A percentile compares a stretch with the other conserved stretches of the same genome.
phyloP scores from a whole-genome alignment of 495 filamentous ascomycete genomes.

The Lasiosphaeria miniovina region DNA sequence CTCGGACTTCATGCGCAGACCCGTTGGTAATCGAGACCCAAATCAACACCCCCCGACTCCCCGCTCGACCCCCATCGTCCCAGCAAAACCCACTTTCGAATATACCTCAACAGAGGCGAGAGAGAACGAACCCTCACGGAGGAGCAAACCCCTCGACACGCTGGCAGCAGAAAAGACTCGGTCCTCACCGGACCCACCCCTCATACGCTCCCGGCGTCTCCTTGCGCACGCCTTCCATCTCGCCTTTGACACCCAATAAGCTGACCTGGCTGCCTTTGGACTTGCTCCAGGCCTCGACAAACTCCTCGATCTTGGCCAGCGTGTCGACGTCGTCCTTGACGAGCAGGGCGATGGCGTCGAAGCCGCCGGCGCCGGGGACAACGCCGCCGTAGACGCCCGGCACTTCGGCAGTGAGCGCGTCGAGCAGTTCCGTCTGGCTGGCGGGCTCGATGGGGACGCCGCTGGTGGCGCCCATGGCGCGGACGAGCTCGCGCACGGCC shows the following conservation, averaged over 20 bases:
- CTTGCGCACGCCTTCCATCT: constrained; percentile 75
- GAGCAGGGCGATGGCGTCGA: constrained; percentile 83
- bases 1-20: too few relatives aligned
- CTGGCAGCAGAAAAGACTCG: too few relatives aligned
- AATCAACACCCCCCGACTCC: too few relatives aligned
- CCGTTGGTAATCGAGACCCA: too few relatives aligned
- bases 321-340: constrained; percentile 71
- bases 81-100: too few relatives aligned
- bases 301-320: constrained; percentile 56
- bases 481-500: constrained; percentile 53
- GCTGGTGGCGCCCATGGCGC: constrained; percentile 68
- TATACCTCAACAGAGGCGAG: background rate
- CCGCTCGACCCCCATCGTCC: too few relatives aligned
- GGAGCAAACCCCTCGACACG: too few relatives aligned
- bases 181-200: constrained; percentile 51
- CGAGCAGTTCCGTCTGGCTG: constrained; percentile 78
- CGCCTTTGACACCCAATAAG: constrained; percentile 77
- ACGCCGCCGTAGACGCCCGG: constrained; percentile 86
- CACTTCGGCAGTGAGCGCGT: constrained; percentile 62
- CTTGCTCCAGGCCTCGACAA: constrained; percentile 63
- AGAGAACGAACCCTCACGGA: background rate
- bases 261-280: constrained; percentile 69
- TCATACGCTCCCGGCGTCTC: constrained; percentile 62
- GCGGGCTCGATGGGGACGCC: constrained; percentile 88
- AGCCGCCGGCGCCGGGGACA: constrained; percentile 92